phyloP scores from a whole-genome alignment of 805 yeast species.

The Kregervanrija pseudodelftensis region DNA sequence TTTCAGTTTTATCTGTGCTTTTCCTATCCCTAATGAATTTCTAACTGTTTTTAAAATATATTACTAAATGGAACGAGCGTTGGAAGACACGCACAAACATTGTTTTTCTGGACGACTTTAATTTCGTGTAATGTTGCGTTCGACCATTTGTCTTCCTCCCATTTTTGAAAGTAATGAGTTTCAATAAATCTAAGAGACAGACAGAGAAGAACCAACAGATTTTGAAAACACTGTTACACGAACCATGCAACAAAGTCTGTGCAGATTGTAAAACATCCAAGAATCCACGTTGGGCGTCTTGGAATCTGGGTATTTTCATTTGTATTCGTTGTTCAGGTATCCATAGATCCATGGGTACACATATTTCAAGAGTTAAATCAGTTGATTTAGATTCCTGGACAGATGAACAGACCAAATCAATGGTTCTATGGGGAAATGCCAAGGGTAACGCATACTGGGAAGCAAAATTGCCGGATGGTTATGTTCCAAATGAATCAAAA shows the following conservation, averaged over 20 bases:
- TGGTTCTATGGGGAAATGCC: slow-evolving; percentile 83
- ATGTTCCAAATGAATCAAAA: slow-evolving; percentile 77
- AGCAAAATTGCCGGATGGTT: slow-evolving; percentile 51
- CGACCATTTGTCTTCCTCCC: too few relatives aligned
- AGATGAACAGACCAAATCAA: slow-evolving; percentile 76
- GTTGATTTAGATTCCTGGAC: slow-evolving; percentile 97
- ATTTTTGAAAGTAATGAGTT: slow-evolving; percentile 6
- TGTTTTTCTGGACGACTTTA: too few relatives aligned
- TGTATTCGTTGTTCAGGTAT: slow-evolving; percentile 96
- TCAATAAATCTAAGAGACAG: slow-evolving; percentile 12
- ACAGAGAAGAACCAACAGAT: slow-evolving; percentile 58
- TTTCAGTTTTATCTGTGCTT: too few relatives aligned
- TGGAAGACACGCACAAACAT: too few relatives aligned
- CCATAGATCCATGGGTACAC: slow-evolving; percentile 93
- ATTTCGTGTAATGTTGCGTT: too few relatives aligned
- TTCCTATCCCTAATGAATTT: too few relatives aligned
- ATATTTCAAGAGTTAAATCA: slow-evolving; percentile 85
- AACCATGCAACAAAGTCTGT: slow-evolving; percentile 69
- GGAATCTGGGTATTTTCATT: slow-evolving; percentile 89
- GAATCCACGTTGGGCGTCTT: slow-evolving; percentile 97
- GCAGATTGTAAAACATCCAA: slow-evolving; percentile 87
- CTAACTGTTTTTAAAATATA: too few relatives aligned
- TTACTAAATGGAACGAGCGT: too few relatives aligned
- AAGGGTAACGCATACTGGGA: slow-evolving; percentile 85
- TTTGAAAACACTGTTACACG: slow-evolving; percentile 66